A percentile compares a stretch with the other conserved stretches of the same genome.
These are phyloP conservation scores for Sugiyamaella xylanicola DNA, from an alignment of 1,139 yeast species.

Conservation along the genomic window DNA sequence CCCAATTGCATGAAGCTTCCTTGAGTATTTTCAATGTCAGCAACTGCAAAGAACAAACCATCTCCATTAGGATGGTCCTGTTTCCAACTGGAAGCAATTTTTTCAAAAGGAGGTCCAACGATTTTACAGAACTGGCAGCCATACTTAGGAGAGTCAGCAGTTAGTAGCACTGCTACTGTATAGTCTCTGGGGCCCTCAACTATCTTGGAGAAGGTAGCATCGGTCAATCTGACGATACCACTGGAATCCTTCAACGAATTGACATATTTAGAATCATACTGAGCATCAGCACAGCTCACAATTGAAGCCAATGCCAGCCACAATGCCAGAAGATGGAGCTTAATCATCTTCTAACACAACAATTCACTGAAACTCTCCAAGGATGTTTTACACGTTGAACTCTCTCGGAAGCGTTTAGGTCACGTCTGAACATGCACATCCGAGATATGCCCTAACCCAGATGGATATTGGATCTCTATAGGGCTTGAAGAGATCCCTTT, in stretches of 20 bases:
- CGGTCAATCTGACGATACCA: slow-evolving; percentile 57
- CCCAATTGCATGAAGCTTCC: slow-evolving; percentile 55
- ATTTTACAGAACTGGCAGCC: slow-evolving; percentile 78
- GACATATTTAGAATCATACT: slow-evolving; percentile 13
- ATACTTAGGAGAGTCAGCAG: slow-evolving; percentile 72
- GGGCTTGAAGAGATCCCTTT: too few species aligned
- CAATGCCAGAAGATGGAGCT: not conserved
- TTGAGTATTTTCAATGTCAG: slow-evolving; percentile 66
- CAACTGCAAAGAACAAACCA: slow-evolving; percentile 65
- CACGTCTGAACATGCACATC: not conserved
- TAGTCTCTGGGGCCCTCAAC: slow-evolving; percentile 73
- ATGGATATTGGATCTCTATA: not conserved
- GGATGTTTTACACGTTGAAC: not conserved
- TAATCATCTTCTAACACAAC: not conserved
- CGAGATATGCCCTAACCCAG: not conserved
- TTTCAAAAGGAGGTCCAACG: slow-evolving; percentile 65
- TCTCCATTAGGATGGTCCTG: slow-evolving; percentile 51
- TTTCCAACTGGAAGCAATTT: slow-evolving; percentile 63
- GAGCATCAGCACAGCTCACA: not conserved
- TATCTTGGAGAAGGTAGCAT: slow-evolving; percentile 58
- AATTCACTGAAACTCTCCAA: not conserved
- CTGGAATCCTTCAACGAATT: slow-evolving; percentile 19
- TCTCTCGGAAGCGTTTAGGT: not conserved
- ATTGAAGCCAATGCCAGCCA: not conserved
- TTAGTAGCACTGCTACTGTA: slow-evolving; percentile 63